Evolutionary conservation across 371 early-diverging fungal species (phyloP), one percentile per base, ranked within the genome.

Genomic region (Mucor mucedo): DNA sequence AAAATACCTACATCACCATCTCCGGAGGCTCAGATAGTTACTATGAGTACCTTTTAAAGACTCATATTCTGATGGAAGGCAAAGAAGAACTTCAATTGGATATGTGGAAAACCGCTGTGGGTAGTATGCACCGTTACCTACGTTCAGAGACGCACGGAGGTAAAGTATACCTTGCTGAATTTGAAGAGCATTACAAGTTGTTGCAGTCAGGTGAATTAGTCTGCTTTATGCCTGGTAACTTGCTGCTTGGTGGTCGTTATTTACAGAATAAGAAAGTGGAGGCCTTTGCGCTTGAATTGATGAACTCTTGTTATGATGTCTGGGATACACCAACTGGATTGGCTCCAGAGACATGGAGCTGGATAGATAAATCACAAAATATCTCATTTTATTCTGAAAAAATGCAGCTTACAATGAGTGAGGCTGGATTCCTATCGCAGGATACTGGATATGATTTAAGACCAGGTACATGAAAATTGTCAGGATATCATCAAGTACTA

Each of bases 21-120:
- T 84, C 84, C 27, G 80, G 81, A 7, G 84, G 87, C 4, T 91
- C 93, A 0, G 97, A 98, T 68, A 93, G 93, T 62, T 98, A 92
- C 72, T 98, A 97, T 74, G 89, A 93, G 72, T 93, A 92, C 63
- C 71, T 91, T 52, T 73, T 92, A 21, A 92, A 93, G 67, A 80
- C 88, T 30, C 86, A 87, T 77, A 69, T 92, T 8, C 44, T 84
- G 29, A 66, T 85, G 71, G 73, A 77, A 61, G 87, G 78, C 55
- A 63, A 82, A 21, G 76, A 80, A 65, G 77, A 82, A 52, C 68
- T 78, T 41, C 75, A 74, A 60, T 52, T 68, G 27, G 77, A 62
- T 65, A 78, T 65, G 70, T 84, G 78, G 85, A 55, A 64, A 21
- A 66, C 65, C 27, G 56, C 87, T 11, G 73, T 73, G 11, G 73